Evolutionary conservation across 1,284 basidiomycete species (phyloP), one percentile per base, ranked within the genome.

Genomic region (Austropuccinia psidii): DNA sequence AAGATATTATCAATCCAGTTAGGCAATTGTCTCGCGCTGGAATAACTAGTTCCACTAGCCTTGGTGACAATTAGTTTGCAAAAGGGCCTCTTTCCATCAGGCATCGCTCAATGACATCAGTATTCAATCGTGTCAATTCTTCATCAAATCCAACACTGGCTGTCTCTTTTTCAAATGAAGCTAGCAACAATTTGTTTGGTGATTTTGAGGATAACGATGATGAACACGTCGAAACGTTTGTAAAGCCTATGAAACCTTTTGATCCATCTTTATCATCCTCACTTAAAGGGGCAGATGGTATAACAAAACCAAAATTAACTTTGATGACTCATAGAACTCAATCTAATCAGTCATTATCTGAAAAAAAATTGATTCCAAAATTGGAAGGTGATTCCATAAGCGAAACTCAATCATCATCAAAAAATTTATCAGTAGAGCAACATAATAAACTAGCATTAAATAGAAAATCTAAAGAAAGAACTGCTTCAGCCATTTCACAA

Each of bases 191-290:
- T 35, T 54, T 62, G 35, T 66, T 74, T 50, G 41, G 24, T 35
- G 50, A 65, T 24, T 47, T 57, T 43, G 72, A 74, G 21, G 70
- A 73, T 41, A 58, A 72, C 35, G 72, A 74, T 43, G 72, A 74
- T 19, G 72, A 66, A 21, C 31, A 31, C 17, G 72, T 74, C 8
- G 72, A 62, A 7, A 74, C 72, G 7, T 74, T 74, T 52, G 62
- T 74, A 4, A 74, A 49, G 29, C 72, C 72, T 8, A 74, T 74
- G 72, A 47, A 74, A 55, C 72, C 61, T 15, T 74, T 49, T 17
- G 29, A 35, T 37, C 17, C 61, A 13, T 9, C 60, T 35, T 15
- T 39, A n/a, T 21, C 58, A 15, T 27, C 35, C 29, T 61, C 37
- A 50, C n/a, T 4, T 35, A n/a, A 31, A 58, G 31, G 24, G 70